phyloP scores from a whole-genome alignment of 2,329 filamentous ascomycete genomes.

The Orbilia brochopaga region DNA sequence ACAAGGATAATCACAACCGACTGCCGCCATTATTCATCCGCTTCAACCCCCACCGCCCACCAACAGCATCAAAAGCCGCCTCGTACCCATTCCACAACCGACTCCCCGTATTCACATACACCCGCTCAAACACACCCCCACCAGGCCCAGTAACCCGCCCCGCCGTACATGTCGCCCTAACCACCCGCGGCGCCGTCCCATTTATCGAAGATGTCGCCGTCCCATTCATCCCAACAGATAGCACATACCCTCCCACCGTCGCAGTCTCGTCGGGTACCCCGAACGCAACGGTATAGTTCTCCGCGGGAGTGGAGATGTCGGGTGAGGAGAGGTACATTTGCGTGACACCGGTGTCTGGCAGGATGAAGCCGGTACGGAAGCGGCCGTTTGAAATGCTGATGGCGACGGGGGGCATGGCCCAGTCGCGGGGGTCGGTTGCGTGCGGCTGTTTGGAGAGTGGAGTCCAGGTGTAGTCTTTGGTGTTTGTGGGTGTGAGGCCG shows the following conservation, averaged over 20 bases:
- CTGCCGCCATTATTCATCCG: background rate
- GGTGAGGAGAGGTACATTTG: constrained; percentile 45
- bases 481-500: constrained; percentile 34
- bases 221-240: constrained; percentile 1
- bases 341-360: constrained; percentile 35
- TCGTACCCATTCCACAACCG: constrained; percentile 38
- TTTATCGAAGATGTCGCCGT: constrained; percentile 15
- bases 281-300: constrained; percentile 20
- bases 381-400: constrained; percentile 15
- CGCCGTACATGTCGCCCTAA: constrained; percentile 29
- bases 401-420: constrained; percentile 26
- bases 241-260: constrained; percentile 21
- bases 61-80: constrained; percentile 33
- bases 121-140: constrained; percentile 24
- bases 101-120: constrained; percentile 46
- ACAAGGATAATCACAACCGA: too few relatives aligned
- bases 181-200: constrained; percentile 19
- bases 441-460: constrained; percentile 31
- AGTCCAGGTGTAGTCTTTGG: constrained; percentile 16
- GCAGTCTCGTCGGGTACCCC: constrained; percentile 20
- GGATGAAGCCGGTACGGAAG: constrained; percentile 18
- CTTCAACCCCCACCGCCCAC: constrained; percentile 33
- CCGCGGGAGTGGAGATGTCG: constrained; percentile 16
- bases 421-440: constrained; percentile 23
- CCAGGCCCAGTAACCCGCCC: constrained; percentile 34